Evolutionary conservation across 2,329 filamentous ascomycete genomes (phyloP).

Genomic region (Diaporthe amygdali): DNA sequence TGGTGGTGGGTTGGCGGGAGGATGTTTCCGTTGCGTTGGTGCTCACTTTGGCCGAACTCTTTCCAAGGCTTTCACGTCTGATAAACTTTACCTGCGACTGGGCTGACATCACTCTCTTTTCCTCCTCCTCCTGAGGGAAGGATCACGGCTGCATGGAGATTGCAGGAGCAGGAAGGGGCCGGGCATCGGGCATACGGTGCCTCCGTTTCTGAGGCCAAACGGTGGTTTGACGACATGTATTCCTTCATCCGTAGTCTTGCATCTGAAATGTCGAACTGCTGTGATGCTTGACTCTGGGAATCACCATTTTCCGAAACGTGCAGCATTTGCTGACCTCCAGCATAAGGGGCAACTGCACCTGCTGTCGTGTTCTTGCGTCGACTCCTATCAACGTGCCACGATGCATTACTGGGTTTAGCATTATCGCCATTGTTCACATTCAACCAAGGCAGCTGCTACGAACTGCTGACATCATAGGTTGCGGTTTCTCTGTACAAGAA

Average conservation of each 20-base stretch:
- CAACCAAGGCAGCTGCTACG: too few species aligned
- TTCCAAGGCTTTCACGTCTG: neutral
- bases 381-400: neutral
- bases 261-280: neutral
- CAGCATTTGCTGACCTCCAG: neutral
- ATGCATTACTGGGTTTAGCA: neutral
- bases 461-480: neutral
- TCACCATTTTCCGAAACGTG: neutral
- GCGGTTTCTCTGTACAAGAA: neutral
- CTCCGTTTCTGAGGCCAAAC: neutral
- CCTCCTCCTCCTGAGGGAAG: neutral
- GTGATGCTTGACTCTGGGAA: neutral
- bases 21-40: neutral
- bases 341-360: neutral
- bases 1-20: neutral
- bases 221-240: neutral
- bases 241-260: neutral
- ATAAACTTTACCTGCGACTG: neutral
- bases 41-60: neutral
- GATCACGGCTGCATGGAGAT: neutral
- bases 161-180: neutral
- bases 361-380: neutral
- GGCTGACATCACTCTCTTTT: neutral
- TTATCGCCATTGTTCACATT: neutral
- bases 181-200: neutral